Evolutionary conservation across 2,329 filamentous ascomycete species (phyloP).

Genomic region (Neonectria hederae): DNA sequence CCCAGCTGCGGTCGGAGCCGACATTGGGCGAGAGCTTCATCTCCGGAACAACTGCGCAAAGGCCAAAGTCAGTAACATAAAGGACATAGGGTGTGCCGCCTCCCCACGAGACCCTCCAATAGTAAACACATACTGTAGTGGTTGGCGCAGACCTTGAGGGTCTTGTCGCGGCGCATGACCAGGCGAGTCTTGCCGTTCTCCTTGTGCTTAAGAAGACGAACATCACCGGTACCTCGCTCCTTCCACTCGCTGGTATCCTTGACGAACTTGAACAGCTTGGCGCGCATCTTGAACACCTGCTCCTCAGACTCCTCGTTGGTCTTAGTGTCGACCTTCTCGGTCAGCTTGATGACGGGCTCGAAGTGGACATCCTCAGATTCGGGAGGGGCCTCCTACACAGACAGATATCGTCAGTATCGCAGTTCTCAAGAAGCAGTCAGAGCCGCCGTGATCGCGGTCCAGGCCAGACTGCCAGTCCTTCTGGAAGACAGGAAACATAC

Average conservation of each 20-base stretch:
- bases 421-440: slow-evolving; percentile 1
- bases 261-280: slow-evolving; percentile 99
- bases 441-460: background rate
- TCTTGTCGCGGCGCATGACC: slow-evolving; percentile 99
- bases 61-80: slow-evolving; percentile 7
- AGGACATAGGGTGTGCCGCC: background rate
- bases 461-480: background rate
- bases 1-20: slow-evolving; percentile 97
- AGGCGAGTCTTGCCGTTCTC: slow-evolving; percentile 97
- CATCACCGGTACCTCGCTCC: slow-evolving; percentile 97
- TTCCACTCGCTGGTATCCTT: slow-evolving; percentile 95
- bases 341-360: slow-evolving; percentile 94
- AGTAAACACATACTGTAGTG: slow-evolving; percentile 83
- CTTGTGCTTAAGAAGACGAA: slow-evolving; percentile 97
- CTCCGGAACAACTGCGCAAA: slow-evolving; percentile 82
- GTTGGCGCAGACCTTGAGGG: slow-evolving; percentile 99
- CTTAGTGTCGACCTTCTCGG: slow-evolving; percentile 95
- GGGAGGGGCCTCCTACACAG: slow-evolving; percentile 73
- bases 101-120: background rate
- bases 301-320: slow-evolving; percentile 99
- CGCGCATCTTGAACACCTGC: slow-evolving; percentile 99
- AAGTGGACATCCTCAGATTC: slow-evolving; percentile 96
- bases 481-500: slow-evolving; percentile 50
- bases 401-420: slow-evolving; percentile 20
- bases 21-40: slow-evolving; percentile 99